phyloP scores from a whole-genome alignment of 176 grass and related monocot genomes.

The Cocos nucifera region DNA sequence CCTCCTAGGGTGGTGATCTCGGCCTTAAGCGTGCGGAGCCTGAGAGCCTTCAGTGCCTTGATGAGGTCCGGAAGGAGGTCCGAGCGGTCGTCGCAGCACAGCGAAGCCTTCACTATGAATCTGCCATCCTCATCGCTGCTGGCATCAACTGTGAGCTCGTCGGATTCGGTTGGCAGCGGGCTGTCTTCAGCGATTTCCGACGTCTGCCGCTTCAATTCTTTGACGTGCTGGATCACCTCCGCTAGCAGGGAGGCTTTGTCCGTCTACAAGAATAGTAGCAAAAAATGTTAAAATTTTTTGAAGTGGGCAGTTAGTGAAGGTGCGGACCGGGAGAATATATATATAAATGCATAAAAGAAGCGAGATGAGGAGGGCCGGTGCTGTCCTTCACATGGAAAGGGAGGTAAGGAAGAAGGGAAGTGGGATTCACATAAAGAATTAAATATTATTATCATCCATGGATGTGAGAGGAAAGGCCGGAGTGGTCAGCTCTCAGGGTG shows the following conservation, averaged over 20 bases:
- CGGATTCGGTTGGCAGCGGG: conserved; percentile 73
- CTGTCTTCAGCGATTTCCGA: conserved; percentile 73
- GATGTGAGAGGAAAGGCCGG: background rate
- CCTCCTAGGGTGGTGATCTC: conserved; percentile 93
- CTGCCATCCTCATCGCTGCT: conserved; percentile 71
- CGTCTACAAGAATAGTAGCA: conserved; percentile 35
- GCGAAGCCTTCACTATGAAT: conserved; percentile 57
- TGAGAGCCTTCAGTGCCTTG: conserved; percentile 73
- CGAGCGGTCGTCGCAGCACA: conserved; percentile 95
- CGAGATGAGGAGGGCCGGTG: background rate
- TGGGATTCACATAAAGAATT: conserved; percentile 4
- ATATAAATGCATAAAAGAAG: conserved; percentile 11
- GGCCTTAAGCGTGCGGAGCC: conserved; percentile 77
- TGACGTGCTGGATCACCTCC: conserved; percentile 95
- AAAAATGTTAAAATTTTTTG: background rate
- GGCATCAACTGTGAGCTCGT: conserved; percentile 86
- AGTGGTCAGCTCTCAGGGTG: conserved; percentile 14
- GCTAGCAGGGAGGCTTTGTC: conserved; percentile 97
- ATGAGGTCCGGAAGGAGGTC: conserved; percentile 95
- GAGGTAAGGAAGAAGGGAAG: background rate
- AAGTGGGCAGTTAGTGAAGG: conserved; percentile 10
- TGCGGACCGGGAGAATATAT: background rate
- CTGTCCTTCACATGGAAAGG: background rate
- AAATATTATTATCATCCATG: too few species aligned
- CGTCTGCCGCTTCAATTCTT: conserved; percentile 93